These are phyloP conservation scores for Colletotrichum abscissum DNA, from an alignment of 2,329 filamentous ascomycete species.

Conservation along the genomic window DNA sequence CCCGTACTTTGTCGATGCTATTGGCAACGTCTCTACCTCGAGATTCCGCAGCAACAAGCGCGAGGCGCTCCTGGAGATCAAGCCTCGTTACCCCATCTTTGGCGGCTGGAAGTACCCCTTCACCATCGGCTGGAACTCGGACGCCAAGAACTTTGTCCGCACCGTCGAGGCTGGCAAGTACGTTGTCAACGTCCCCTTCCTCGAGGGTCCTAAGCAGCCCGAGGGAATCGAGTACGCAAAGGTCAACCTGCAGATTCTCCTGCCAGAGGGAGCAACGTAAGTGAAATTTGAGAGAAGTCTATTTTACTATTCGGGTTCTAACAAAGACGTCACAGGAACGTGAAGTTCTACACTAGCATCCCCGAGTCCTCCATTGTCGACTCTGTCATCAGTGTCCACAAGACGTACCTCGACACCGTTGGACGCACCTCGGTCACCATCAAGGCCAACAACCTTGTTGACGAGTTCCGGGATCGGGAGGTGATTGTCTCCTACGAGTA, in stretches of 20 bases:
- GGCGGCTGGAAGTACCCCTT: conserved; percentile 99
- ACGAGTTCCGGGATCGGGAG: conserved; percentile 87
- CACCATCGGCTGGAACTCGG: conserved; percentile 93
- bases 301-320: conserved; percentile 31
- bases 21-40: conserved; percentile 97
- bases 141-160: conserved; percentile 81
- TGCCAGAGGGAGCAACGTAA: conserved; percentile 91
- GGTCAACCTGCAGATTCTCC: conserved; percentile 82
- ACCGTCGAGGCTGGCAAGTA: conserved; percentile 70
- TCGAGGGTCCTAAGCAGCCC: conserved; percentile 87
- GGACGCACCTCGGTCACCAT: conserved; percentile 87
- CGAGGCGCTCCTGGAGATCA: conserved; percentile 87
- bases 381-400: conserved; percentile 72
- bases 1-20: conserved; percentile 94
- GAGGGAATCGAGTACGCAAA: conserved; percentile 91
- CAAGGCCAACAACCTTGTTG: conserved; percentile 86
- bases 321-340: conserved; percentile 71
- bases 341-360: conserved; percentile 80
- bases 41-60: conserved; percentile 82
- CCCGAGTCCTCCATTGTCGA: conserved; percentile 72
- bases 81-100: conserved; percentile 95
- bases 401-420: conserved; percentile 93
- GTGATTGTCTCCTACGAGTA: conserved; percentile 91
- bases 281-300: conserved; percentile 45
- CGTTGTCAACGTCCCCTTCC: conserved; percentile 88